Evolutionary conservation across 805 yeast genomes (phyloP).

Genomic region (Metschnikowia baotianmanensis): DNA sequence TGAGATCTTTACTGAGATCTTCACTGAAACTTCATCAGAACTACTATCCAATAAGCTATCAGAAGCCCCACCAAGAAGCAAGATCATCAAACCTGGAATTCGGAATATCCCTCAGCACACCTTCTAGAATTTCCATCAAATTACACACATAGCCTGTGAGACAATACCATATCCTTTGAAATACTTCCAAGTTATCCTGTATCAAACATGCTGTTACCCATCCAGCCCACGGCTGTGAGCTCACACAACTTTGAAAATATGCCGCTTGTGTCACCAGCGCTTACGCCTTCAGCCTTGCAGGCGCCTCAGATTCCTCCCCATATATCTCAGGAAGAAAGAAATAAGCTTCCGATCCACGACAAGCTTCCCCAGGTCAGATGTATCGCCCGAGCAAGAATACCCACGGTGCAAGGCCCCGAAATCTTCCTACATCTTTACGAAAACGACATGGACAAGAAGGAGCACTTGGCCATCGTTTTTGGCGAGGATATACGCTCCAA

Average conservation of each 20-base stretch:
- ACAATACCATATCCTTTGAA: no score
- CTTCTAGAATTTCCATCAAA: no score
- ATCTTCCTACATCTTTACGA: slow-evolving; percentile 87
- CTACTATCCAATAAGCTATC: no score
- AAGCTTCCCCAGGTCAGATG: slow-evolving; percentile 76
- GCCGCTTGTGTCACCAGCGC: slow-evolving; percentile 21
- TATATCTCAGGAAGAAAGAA: slow-evolving; percentile 25
- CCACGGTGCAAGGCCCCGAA: slow-evolving; percentile 93
- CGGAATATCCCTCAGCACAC: no score
- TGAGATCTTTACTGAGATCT: no score
- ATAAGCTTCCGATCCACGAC: slow-evolving; percentile 45
- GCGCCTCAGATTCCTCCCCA: slow-evolving; percentile 15
- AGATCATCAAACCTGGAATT: no score
- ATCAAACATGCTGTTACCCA: slow-evolving; percentile 8
- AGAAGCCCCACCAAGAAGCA: no score
- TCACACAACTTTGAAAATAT: slow-evolving; percentile 13
- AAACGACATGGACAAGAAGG: slow-evolving; percentile 84
- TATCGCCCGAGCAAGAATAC: slow-evolving; percentile 92
- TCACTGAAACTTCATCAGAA: no score
- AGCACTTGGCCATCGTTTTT: slow-evolving; percentile 95
- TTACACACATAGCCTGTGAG: no score
- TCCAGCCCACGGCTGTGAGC: slow-evolving; percentile 12
- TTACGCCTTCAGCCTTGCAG: slow-evolving; percentile 14
- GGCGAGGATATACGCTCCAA: slow-evolving; percentile 87
- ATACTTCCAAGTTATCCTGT: no score